Evolutionary conservation across 371 early-diverging fungal species (phyloP), one percentile per base, ranked within the genome.

Genomic region (Zychaea mexicana): DNA sequence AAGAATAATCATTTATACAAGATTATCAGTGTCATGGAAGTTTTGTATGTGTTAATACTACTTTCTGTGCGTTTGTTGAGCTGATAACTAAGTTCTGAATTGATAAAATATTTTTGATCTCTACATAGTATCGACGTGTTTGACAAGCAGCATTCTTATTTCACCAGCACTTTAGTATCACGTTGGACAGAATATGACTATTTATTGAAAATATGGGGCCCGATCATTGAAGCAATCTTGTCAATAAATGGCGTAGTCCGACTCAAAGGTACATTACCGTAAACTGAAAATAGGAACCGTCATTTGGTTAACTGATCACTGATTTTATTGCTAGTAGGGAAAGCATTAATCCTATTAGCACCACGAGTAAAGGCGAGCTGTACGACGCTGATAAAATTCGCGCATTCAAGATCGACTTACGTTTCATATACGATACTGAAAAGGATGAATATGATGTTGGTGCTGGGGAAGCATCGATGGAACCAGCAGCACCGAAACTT

Each of bases 401-500:
- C 42, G 42, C 42, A 42, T 42, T 42, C 42, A 42, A 42, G 42
- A 42, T 42, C n/a, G 42, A 6, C 5, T 42, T 42, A n/a, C 42
- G 42, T 8, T 36, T 36, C 15, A 36, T 36, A 36, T 36, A 10
- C 15, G 36, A 1, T 42, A 42, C 6, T 6, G 42, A 42, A 42
- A 42, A 42, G 5, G 6, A 12, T 42, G 42, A 42, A 6, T 42
- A 42, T 42, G 7, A 42, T 42, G 42, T 42, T 15, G 42, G 42
- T 42, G 42, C 42, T 42, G 42, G 53, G 57, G 57, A 21, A 33
- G 32, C 12, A 28, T 33, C 57, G 21, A 36, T 6, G 33, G 57
- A 57, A n/a, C 57, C 57, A 57, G 39, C 22, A 57, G 57, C 57
- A 57, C 38, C 33, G 7, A 33, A 19, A 38, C 39, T 33, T 57